phyloP scores from a whole-genome alignment of 306 rosid species.

The Dryas octopetala region DNA sequence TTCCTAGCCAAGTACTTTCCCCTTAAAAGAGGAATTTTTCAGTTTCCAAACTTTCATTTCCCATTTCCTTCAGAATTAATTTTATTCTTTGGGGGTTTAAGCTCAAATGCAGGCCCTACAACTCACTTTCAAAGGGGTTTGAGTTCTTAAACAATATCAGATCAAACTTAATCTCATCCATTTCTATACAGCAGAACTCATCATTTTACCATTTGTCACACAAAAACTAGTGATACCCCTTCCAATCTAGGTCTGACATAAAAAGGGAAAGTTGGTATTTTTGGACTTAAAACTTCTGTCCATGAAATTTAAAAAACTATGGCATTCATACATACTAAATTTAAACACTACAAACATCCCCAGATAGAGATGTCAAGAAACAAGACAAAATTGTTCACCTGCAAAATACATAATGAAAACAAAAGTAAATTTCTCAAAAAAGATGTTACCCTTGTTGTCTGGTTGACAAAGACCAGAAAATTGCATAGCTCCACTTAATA shows the following conservation, averaged over 20 bases:
- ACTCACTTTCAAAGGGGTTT: neutral
- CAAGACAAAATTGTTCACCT: constrained; percentile 2
- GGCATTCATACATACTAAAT: neutral
- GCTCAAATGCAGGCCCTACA: neutral
- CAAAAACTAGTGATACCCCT: neutral
- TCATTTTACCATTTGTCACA: neutral
- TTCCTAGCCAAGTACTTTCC: neutral
- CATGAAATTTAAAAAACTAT: neutral
- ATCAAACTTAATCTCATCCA: neutral
- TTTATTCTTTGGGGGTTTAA: neutral
- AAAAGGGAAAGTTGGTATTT: neutral
- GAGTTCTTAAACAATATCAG: neutral
- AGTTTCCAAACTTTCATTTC: neutral
- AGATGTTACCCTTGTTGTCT: constrained; percentile 57
- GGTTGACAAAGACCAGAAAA: constrained; percentile 78
- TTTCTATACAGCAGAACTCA: neutral
- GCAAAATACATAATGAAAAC: neutral
- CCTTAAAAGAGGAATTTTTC: neutral
- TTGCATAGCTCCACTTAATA: constrained; percentile 85
- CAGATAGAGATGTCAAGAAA: neutral
- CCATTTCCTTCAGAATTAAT: neutral
- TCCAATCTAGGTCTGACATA: neutral
- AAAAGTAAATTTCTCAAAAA: neutral
- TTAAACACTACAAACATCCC: neutral
- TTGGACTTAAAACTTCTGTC: neutral